Conservation (phyloP, 192 early-diverging fungal species). For the Podila epicladia region DNA sequence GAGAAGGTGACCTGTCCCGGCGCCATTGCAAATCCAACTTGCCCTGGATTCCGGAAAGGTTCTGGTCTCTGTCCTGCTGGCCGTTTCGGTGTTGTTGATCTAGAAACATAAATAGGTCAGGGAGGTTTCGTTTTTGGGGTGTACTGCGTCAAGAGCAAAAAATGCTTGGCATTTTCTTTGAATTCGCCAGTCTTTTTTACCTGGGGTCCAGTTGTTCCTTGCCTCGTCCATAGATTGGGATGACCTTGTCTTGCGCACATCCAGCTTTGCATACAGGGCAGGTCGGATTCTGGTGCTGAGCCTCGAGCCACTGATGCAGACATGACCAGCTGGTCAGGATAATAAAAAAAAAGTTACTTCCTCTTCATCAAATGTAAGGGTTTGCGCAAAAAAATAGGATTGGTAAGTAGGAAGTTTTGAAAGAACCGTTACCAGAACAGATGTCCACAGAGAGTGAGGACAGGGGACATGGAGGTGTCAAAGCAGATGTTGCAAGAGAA, state of each 20-base stretch:
- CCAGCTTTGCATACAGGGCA: constrained; percentile 90
- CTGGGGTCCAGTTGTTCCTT: constrained; percentile 80
- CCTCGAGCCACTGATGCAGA: constrained; percentile 79
- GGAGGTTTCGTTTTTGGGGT: too few relatives aligned
- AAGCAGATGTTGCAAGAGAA: constrained; percentile 64
- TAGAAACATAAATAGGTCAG: background rate
- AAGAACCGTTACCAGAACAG: constrained; percentile 69
- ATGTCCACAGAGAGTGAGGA: constrained; percentile 83
- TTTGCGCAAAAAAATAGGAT: background rate
- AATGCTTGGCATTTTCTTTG: background rate
- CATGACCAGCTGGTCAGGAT: constrained; percentile 66
- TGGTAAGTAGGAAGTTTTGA: background rate
- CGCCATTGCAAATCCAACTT: constrained; percentile 53
- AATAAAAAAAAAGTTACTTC: constrained; percentile 1
- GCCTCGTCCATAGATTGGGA: constrained; percentile 85
- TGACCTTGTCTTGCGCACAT: constrained; percentile 84
- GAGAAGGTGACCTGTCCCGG: constrained; percentile 69
- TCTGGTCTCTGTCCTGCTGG: constrained; percentile 84
- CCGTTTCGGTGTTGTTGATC: constrained; percentile 69
- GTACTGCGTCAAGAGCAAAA: background rate
- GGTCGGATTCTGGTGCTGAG: constrained; percentile 72
- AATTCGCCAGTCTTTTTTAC: constrained; percentile 27
- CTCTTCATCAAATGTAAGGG: background rate
- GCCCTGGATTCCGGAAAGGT: constrained; percentile 67
- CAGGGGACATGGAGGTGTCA: constrained; percentile 79